phyloP scores from a whole-genome alignment of 345 rosid genomes.

The Kernera saxatilis region DNA sequence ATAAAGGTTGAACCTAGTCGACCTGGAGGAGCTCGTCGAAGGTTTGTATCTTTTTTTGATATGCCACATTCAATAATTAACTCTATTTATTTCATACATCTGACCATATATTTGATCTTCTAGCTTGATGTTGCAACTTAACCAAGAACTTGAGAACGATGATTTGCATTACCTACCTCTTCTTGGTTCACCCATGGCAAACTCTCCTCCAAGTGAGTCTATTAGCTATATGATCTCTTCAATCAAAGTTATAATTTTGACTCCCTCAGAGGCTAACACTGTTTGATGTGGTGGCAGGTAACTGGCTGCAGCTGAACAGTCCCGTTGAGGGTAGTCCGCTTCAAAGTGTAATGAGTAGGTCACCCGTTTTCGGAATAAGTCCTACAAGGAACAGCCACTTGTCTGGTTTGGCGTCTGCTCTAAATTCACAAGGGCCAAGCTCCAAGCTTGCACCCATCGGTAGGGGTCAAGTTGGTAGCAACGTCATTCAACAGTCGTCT shows the following conservation, averaged over 20 bases:
- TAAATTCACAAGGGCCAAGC: conserved; percentile 44
- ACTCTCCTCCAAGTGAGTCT: conserved; percentile 40
- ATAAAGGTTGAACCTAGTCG: conserved; percentile 88
- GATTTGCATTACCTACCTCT: conserved; percentile 50
- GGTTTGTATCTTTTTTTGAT: conserved; percentile 27
- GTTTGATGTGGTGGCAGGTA: conserved; percentile 35
- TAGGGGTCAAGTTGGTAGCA: conserved; percentile 31
- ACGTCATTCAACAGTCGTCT: conserved; percentile 42
- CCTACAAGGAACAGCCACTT: conserved; percentile 43
- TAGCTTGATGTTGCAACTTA: conserved; percentile 65
- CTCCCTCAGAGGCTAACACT: conserved; percentile 4
- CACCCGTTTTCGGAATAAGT: conserved; percentile 47
- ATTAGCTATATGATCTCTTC: neutral
- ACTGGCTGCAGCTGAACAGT: conserved; percentile 61
- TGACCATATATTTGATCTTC: conserved; percentile 13
- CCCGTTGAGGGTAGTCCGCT: conserved; percentile 54
- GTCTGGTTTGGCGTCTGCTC: conserved; percentile 65
- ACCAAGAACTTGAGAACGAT: conserved; percentile 62
- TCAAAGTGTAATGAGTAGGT: conserved; percentile 45
- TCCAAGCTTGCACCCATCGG: conserved; percentile 63
- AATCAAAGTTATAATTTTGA: neutral
- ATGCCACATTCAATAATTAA: neutral
- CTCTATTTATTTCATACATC: neutral
- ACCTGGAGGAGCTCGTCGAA: conserved; percentile 81
- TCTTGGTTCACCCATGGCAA: conserved; percentile 61